phyloP scores from a whole-genome alignment of 306 rosid species.

The Parietaria judaica region DNA sequence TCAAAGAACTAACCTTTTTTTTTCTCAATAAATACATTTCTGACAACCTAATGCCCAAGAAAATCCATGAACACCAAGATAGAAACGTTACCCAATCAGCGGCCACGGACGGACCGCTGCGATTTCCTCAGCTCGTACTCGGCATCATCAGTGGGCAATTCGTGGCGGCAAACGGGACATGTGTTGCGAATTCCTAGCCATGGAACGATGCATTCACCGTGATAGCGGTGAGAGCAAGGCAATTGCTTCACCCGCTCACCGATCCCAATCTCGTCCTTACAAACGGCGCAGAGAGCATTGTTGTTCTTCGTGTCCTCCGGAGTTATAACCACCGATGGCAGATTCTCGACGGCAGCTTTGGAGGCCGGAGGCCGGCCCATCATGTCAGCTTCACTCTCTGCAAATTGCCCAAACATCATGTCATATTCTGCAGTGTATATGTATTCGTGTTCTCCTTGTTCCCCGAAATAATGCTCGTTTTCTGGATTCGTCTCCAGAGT shows the following conservation, averaged over 20 bases:
- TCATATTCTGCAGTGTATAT: constrained; percentile 54
- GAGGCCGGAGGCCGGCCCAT: constrained; percentile 62
- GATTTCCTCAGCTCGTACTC: constrained; percentile 59
- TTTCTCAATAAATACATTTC: constrained; percentile 25
- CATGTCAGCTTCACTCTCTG: constrained; percentile 34
- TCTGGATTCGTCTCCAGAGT: constrained; percentile 36
- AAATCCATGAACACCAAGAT: constrained; percentile 10
- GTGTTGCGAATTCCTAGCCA: constrained; percentile 82
- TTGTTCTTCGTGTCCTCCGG: constrained; percentile 38
- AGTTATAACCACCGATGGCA: constrained; percentile 38
- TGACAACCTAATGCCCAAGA: constrained; percentile 27
- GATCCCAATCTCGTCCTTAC: constrained; percentile 52
- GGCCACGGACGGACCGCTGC: constrained; percentile 22
- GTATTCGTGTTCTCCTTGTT: constrained; percentile 47
- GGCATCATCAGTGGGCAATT: constrained; percentile 64
- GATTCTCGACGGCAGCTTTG: constrained; percentile 32
- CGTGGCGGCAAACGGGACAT: constrained; percentile 83
- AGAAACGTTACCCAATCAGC: constrained; percentile 10
- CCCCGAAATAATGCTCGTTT: constrained; percentile 38
- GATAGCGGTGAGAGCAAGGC: constrained; percentile 70
- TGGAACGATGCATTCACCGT: constrained; percentile 67
- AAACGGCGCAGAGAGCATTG: constrained; percentile 55
- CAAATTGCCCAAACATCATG: constrained; percentile 66
- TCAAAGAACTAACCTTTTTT: not conserved
- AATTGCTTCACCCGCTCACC: constrained; percentile 51